These are phyloP conservation scores for Dendrobium chrysotoxum DNA, from an alignment of 106 monocot species.

Conservation along the genomic window DNA sequence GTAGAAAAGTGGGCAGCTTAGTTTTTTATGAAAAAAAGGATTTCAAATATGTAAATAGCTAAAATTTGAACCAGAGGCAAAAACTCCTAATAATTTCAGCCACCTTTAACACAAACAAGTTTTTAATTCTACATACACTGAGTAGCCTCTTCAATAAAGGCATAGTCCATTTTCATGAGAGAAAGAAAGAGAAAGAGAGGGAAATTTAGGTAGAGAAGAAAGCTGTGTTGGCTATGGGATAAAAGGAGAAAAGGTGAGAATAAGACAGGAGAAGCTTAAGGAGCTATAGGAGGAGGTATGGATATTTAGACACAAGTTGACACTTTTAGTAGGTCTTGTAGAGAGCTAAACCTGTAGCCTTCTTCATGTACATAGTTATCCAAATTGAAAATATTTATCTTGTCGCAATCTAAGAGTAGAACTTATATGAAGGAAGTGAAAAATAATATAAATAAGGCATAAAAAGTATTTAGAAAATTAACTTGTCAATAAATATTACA, in stretches of 20 bases:
- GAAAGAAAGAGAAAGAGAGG: background rate
- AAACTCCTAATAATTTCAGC: no score
- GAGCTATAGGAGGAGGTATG: background rate
- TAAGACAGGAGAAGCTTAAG: background rate
- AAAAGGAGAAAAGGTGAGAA: background rate
- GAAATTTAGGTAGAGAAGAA: background rate
- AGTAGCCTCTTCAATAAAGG: background rate
- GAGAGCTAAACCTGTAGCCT: background rate
- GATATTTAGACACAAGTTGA: background rate
- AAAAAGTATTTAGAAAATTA: background rate
- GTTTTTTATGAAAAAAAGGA: no score
- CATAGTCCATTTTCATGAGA: background rate
- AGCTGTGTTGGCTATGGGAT: background rate
- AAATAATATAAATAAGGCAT: background rate
- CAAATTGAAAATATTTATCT: background rate
- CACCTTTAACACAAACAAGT: no score
- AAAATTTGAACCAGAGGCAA: no score
- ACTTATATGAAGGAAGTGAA: background rate
- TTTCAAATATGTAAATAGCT: no score
- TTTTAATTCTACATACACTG: no score
- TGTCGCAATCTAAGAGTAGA: background rate
- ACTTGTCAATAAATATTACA: background rate
- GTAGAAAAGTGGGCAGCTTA: no score
- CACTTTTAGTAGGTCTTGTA: background rate
- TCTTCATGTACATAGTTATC: background rate